Evolutionary conservation across 2,329 filamentous ascomycete species (phyloP), one percentile per base, ranked within the genome.

Genomic region (Camillea tinctor): DNA sequence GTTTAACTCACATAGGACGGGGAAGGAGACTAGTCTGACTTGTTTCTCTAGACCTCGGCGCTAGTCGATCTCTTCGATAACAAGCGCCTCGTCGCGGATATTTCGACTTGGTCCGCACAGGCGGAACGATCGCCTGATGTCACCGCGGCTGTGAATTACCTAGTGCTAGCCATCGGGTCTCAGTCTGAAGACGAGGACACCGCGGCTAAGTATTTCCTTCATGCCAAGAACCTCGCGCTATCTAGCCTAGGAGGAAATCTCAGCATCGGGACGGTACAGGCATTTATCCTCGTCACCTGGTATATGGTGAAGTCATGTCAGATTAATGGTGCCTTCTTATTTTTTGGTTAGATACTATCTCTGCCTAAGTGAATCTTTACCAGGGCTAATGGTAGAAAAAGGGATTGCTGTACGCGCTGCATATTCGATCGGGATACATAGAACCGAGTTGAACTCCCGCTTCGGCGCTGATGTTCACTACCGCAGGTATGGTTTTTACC

Each of bases 241-340:
- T 72, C 74, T 0, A 76, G 75, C 9, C 74, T 84, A 8, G 77
- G 75, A 21, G 78, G 77, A 6, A 80, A 80, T 58, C 69, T 84
- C 22, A 78, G 80, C 49, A 76, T 82, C 3, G 77, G 75, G 7
- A 83, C 80, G 0, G 79, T 84, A 0, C 81, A 84, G 61, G 78
- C 76, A 0, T 84, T 84, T 48, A 72, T 79, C 0, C 75, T 84
- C 15, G 74, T 84, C 40, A 82, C 81, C 0, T 64, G 84, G 7
- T 84, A 83, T 70, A 83, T 84, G 79, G 79, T 84, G 3, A 79
- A 79, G 24, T 78, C 81, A 3, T 84, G 81, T 56, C 82, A 84
- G 66, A 82, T 84, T 67, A 84, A 83, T 58, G 80, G 80, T 1
- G 80, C 80, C 0, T 85, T 83, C 53, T 68, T 85, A 2, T 81